Percentiles rank a stretch among this genome's conserved stretches.
Conservation (phyloP, 129 eudicot genomes). For the Pittosporum tobira region DNA sequence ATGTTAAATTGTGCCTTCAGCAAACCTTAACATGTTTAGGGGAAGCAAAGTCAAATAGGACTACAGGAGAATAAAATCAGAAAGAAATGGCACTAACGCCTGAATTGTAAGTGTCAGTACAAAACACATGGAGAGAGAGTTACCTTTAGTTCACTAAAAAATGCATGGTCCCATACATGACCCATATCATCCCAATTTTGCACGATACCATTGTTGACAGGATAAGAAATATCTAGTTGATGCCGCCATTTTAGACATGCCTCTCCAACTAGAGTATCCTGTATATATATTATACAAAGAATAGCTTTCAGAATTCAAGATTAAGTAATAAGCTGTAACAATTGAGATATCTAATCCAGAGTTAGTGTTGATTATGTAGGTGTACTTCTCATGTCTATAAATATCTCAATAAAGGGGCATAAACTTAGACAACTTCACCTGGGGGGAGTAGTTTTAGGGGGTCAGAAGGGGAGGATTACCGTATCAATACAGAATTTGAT, state of each 20-base stretch:
- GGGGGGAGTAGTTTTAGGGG: too few species aligned
- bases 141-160: conserved; percentile 86
- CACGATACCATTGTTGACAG: conserved; percentile 91
- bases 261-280: conserved; percentile 90
- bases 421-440: too few species aligned
- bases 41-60: too few species aligned
- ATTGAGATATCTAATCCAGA: too few species aligned
- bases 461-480: too few species aligned
- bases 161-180: conserved; percentile 94
- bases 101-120: not conserved
- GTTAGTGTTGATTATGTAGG: not conserved
- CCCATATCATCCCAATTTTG: conserved; percentile 99
- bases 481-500: too few species aligned
- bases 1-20: too few species aligned
- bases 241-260: conserved; percentile 73
- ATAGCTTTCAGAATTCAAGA: not conserved
- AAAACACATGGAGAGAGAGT: conserved; percentile 7
- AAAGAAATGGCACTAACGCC: not conserved
- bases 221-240: conserved; percentile 86
- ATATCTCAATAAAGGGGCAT: too few species aligned
- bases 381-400: too few species aligned
- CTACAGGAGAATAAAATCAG: not conserved
- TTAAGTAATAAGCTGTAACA: not conserved
- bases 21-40: too few species aligned
- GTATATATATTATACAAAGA: conserved; percentile 8